Evolutionary conservation across 2,329 filamentous ascomycete species (phyloP), one percentile per base, ranked within the genome.

Genomic region (Ophiosphaerella korrae): DNA sequence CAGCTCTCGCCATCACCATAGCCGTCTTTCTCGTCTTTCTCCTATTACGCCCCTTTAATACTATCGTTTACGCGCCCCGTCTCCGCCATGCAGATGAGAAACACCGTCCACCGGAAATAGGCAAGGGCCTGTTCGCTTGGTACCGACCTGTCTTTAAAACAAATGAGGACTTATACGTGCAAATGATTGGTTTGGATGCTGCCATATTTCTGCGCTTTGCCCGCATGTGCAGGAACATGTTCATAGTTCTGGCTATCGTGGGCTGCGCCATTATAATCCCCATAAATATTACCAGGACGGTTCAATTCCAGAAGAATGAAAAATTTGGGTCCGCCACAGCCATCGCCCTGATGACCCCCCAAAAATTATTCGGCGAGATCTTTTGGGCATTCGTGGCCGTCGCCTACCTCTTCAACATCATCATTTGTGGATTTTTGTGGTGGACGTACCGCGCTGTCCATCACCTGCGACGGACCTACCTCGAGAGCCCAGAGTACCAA

Each of bases 161-260:
- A 12, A 87, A 84, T 52, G 94, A 99, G 77, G 78, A 85, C 48
- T 82, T 89, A 12, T 75, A 97, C 55, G 82, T 96, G 21, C 82
- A 88, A n/a, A 86, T 88, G 63, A 87, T 96, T 34, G 94, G 94
- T 42, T 80, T 99, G 78, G 94, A 99, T 75, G 94, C 92, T 7
- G 88, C 89, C 7, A 78, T 99, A 41, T 97, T 99, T 72, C 79
- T 99, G 59, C 87, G 93, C 45, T 92, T 97, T 66, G 84, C 87
- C 42, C 83, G 87, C 60, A 97, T 99, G 94, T 90, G 90, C 68
- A 87, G 94, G 53, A 94, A 96, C 71, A 89, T 97, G 57, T 96
- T 97, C 70, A 69, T 89, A 24, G 76, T 84, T 7, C 76, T 97
- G 48, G 83, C 86, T 24, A 57, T 96, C 6, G 73, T 95, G 29